Conservation (phyloP, 148 eudicot genomes). For the Vaccinium macrocarpon region DNA sequence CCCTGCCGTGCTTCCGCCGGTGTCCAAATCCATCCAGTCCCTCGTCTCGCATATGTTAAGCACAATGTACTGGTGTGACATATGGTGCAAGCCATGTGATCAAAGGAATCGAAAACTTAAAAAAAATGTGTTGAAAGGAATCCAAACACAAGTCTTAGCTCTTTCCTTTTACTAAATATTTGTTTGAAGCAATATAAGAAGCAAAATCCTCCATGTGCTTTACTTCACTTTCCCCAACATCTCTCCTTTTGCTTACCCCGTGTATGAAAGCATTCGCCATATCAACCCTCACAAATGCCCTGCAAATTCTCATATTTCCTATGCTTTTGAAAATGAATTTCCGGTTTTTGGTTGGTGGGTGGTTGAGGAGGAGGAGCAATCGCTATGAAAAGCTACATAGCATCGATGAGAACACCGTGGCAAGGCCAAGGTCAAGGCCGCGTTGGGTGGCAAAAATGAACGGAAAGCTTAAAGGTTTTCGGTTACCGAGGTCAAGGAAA, state of each 20-base stretch:
- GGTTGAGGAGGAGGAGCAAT: conserved; percentile 13
- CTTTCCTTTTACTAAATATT: conserved; percentile 4
- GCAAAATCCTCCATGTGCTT: not conserved
- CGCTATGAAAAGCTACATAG: conserved; percentile 28
- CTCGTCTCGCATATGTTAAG: not conserved
- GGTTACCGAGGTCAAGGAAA: conserved; percentile 29
- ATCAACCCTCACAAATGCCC: not conserved
- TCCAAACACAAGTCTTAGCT: not conserved
- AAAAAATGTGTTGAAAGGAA: conserved; percentile 2
- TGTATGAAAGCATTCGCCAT: not conserved
- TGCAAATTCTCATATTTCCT: not conserved
- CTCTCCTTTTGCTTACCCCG: not conserved
- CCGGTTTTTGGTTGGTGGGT: not conserved
- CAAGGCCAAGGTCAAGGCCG: conserved; percentile 13
- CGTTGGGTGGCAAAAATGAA: conserved; percentile 28
- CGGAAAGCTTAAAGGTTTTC: conserved; percentile 31
- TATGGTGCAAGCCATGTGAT: conserved; percentile 28
- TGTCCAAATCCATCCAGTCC: not conserved
- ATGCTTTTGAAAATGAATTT: conserved; percentile 21
- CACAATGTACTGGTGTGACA: not conserved
- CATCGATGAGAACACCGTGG: conserved; percentile 5
- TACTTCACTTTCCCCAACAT: not conserved
- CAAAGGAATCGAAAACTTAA: not conserved
- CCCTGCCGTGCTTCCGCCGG: too few relatives aligned
- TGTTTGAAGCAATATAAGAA: conserved; percentile 9